These are phyloP conservation scores for Lachnellula suecica DNA, from an alignment of 2,329 filamentous ascomycete species.

Conservation along the genomic window DNA sequence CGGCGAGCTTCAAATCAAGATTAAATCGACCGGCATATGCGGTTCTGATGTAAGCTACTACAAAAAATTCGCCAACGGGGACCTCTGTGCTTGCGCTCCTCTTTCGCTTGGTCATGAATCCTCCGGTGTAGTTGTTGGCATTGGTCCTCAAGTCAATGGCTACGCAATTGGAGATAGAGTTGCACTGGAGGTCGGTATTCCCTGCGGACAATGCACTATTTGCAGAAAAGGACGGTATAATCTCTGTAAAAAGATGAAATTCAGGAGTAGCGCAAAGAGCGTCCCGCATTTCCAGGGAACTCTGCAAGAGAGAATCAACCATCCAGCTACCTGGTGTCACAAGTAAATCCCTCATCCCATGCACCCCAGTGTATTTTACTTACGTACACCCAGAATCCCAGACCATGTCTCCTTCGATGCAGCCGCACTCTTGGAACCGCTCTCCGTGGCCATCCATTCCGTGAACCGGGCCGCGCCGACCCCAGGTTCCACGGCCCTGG, in stretches of 20 bases:
- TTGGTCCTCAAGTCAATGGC: constrained; percentile 52
- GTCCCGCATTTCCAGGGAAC: constrained; percentile 65
- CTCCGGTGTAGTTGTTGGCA: constrained; percentile 55
- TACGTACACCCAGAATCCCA: constrained; percentile 46
- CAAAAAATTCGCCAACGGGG: constrained; percentile 70
- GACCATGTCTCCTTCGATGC: constrained; percentile 57
- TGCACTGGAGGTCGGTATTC: constrained; percentile 85
- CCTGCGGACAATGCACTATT: constrained; percentile 85
- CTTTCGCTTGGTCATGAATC: constrained; percentile 65
- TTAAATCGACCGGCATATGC: constrained; percentile 67
- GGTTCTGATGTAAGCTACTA: constrained; percentile 72
- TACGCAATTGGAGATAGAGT: constrained; percentile 57
- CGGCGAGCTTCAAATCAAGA: constrained; percentile 61
- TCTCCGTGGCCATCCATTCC: constrained; percentile 62
- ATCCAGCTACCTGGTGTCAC: constrained; percentile 61
- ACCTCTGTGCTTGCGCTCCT: constrained; percentile 64
- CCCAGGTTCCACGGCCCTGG: constrained; percentile 56
- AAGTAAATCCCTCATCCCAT: constrained; percentile 42
- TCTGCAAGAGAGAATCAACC: constrained; percentile 61
- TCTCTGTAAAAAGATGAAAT: constrained; percentile 60
- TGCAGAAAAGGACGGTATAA: constrained; percentile 82
- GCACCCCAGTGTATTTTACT: not conserved
- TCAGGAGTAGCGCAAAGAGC: constrained; percentile 61
- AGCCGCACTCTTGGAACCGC: constrained; percentile 59
- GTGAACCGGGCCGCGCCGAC: constrained; percentile 53